phyloP scores from a whole-genome alignment of 106 monocot genomes.

The Alisma plantagoaquatica region DNA sequence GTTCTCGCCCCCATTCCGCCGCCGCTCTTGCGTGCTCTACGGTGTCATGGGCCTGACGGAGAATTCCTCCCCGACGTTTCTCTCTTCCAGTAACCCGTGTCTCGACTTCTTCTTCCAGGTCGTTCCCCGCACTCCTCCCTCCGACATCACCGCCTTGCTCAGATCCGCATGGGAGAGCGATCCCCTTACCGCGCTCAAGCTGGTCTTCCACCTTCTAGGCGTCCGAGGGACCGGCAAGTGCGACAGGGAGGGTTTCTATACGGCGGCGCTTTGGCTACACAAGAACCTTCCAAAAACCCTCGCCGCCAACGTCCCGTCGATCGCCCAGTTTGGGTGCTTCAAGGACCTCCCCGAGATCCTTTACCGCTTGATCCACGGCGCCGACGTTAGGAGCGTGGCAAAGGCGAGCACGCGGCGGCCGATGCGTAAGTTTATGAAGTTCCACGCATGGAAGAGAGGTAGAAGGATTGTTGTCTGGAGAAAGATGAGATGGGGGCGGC shows the following conservation, averaged over 20 bases:
- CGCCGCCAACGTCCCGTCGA: constrained; percentile 18
- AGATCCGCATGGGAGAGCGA: constrained; percentile 24
- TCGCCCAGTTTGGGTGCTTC: constrained; percentile 38
- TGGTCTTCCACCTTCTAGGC: constrained; percentile 28
- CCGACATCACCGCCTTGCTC: constrained; percentile 10
- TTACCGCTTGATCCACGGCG: constrained; percentile 26
- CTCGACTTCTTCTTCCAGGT: constrained; percentile 26
- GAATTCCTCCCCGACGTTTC: constrained; percentile 12
- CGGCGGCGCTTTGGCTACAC: constrained; percentile 40
- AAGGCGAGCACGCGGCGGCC: not conserved
- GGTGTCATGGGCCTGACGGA: constrained; percentile 32
- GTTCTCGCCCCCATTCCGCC: too few species aligned
- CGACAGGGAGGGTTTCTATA: constrained; percentile 34
- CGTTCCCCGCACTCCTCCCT: constrained; percentile 17
- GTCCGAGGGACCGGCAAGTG: constrained; percentile 20
- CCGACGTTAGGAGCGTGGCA: constrained; percentile 8
- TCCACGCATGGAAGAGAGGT: too few species aligned
- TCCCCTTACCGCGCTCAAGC: constrained; percentile 29
- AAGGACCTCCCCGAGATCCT: constrained; percentile 49
- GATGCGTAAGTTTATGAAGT: too few species aligned
- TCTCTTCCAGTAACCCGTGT: constrained; percentile 36
- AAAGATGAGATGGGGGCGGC: not conserved
- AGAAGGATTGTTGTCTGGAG: not conserved
- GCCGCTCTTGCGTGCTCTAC: too few species aligned
- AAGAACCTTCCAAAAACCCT: constrained; percentile 39